These are phyloP conservation scores for Vitis hybrid DNA, from an alignment of 177 flowering plant genomes.

Conservation along the genomic window DNA sequence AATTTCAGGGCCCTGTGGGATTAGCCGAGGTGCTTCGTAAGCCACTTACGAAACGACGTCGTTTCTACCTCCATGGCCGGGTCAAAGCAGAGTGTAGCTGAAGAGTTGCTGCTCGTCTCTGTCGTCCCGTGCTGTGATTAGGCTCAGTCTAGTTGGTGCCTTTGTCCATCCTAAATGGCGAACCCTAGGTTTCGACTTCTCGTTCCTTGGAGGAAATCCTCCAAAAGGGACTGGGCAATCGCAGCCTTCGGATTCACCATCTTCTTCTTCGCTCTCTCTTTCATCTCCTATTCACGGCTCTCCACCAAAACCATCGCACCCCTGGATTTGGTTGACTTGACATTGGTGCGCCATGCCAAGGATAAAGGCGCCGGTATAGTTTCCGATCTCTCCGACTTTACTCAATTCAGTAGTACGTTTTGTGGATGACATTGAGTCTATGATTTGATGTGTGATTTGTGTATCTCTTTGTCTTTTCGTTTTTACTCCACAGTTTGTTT, in stretches of 20 bases:
- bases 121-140: too few species aligned
- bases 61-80: too few species aligned
- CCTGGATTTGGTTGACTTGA: conserved; percentile 45
- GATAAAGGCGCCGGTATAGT: conserved; percentile 57
- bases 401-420: background rate
- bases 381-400: background rate
- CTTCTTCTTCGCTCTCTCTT: conserved; percentile 32
- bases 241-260: conserved; percentile 33
- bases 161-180: conserved; percentile 17
- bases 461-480: background rate
- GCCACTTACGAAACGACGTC: too few species aligned
- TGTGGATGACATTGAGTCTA: background rate
- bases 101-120: too few species aligned
- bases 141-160: background rate
- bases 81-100: too few species aligned
- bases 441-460: background rate
- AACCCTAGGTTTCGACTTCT: conserved; percentile 21
- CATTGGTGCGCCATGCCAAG: conserved; percentile 48
- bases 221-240: conserved; percentile 37
- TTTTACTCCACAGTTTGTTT: conserved; percentile 63
- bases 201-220: conserved; percentile 37
- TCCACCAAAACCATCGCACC: conserved; percentile 12
- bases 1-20: too few species aligned
- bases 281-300: too few species aligned
- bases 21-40: too few species aligned